Evolutionary conservation across 257 asterid species (phyloP).

Genomic region (Perilla frutescens): DNA sequence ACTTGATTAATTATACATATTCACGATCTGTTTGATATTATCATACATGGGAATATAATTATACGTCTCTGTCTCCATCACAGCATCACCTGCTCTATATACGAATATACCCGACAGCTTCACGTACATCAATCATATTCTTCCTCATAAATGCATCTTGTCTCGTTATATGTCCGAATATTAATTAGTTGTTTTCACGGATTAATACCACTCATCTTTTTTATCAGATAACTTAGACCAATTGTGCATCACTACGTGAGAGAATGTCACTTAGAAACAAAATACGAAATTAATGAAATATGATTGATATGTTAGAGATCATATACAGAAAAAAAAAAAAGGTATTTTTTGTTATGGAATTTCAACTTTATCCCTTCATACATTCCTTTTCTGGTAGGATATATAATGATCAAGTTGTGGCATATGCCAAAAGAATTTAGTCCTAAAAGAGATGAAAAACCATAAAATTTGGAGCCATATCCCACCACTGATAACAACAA

Average conservation of each 20-base stretch:
- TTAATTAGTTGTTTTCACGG: too few species aligned
- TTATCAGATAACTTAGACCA: too few species aligned
- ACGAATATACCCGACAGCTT: slow-evolving; percentile 28
- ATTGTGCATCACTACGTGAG: too few species aligned
- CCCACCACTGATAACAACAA: slow-evolving; percentile 14
- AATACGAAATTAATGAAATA: too few species aligned
- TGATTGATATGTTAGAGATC: neutral
- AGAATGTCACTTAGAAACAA: too few species aligned
- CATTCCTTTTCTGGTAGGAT: neutral
- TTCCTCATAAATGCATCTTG: too few species aligned
- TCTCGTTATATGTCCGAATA: too few species aligned
- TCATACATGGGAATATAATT: neutral
- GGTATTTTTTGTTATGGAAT: neutral
- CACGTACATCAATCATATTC: neutral
- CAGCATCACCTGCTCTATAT: neutral
- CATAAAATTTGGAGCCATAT: slow-evolving; percentile 5
- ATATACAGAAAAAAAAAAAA: neutral
- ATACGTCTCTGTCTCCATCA: slow-evolving; percentile 29
- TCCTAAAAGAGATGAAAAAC: neutral
- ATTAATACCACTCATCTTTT: too few species aligned
- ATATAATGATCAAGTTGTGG: slow-evolving; percentile 2
- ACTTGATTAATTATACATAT: neutral
- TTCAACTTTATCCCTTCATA: neutral
- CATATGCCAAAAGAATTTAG: slow-evolving; percentile 29
- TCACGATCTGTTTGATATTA: neutral